Conservation (phyloP, 2,329 filamentous ascomycete genomes). For the Aspergillus sp. region DNA sequence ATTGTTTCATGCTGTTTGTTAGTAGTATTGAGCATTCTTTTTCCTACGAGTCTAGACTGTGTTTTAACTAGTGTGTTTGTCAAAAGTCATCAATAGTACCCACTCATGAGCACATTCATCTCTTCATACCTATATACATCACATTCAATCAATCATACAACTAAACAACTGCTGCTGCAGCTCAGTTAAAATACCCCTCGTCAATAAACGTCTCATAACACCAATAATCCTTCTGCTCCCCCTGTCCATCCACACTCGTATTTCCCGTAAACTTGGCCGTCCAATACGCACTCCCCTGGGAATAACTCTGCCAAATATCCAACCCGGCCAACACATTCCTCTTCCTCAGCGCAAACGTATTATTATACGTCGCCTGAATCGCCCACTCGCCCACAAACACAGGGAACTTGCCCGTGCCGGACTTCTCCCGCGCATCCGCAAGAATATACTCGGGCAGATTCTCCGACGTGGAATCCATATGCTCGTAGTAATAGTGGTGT, state of each 20-base stretch:
- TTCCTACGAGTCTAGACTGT: neutral
- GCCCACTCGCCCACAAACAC: constrained; percentile 29
- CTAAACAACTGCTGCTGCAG: neutral
- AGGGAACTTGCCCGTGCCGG: constrained; percentile 23
- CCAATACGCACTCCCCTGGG: constrained; percentile 26
- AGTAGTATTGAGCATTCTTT: neutral
- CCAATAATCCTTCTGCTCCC: constrained; percentile 21
- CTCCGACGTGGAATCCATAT: constrained; percentile 16
- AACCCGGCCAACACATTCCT: constrained; percentile 21
- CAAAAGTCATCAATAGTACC: constrained; percentile 1
- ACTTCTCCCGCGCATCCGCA: constrained; percentile 21
- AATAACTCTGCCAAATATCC: constrained; percentile 16
- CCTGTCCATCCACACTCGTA: constrained; percentile 17
- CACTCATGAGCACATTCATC: neutral
- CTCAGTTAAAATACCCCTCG: constrained; percentile 12
- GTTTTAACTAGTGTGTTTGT: neutral
- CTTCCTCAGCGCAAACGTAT: constrained; percentile 19
- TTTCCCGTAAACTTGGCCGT: constrained; percentile 23
- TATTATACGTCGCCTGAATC: constrained; percentile 21
- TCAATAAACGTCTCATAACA: constrained; percentile 20
- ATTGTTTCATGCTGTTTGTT: neutral
- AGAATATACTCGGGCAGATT: constrained; percentile 17
- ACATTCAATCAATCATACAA: neutral
- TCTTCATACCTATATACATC: neutral
- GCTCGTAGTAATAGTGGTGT: constrained; percentile 30